A percentile compares a stretch with the other conserved stretches of the same genome.
phyloP scores from a whole-genome alignment of 192 early-diverging fungal species.

The Umbelopsis isabellina region DNA sequence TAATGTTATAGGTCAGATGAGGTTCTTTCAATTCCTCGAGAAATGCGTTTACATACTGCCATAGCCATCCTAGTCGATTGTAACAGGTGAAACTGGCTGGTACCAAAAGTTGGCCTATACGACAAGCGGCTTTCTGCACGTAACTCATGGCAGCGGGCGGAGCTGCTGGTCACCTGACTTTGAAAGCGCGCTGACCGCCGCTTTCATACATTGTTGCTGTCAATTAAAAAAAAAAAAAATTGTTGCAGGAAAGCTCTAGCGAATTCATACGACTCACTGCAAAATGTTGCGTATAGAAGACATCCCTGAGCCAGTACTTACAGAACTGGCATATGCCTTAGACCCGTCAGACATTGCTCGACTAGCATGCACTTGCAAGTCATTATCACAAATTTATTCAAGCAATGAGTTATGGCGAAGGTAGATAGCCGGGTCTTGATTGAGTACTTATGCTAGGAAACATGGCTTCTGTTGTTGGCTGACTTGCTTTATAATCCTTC shows the following conservation, averaged over 20 bases:
- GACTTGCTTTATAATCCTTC: not conserved
- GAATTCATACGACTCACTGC: not conserved
- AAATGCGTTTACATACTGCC: constrained; percentile 5
- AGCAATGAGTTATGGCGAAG: constrained; percentile 19
- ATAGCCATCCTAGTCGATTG: constrained; percentile 12
- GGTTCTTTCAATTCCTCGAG: no score
- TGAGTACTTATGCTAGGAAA: not conserved
- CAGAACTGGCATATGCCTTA: constrained; percentile 2
- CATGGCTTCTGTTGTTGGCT: not conserved
- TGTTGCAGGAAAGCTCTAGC: not conserved
- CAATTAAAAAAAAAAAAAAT: not conserved
- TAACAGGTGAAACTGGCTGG: not conserved
- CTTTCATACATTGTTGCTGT: not conserved
- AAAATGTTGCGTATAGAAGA: constrained; percentile 3
- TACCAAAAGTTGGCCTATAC: no score
- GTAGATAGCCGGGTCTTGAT: not conserved
- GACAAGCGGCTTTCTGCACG: no score
- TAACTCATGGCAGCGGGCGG: not conserved
- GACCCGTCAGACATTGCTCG: constrained; percentile 4
- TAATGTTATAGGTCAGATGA: no score
- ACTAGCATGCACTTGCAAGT: constrained; percentile 8
- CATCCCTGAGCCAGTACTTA: not conserved
- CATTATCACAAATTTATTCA: not conserved
- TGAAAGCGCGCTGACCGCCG: not conserved
- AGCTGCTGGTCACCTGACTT: constrained; percentile 5